These are phyloP conservation scores for Coprinopsis marcescibilis DNA, from an alignment of 768 basidiomycete genomes.

Conservation along the genomic window DNA sequence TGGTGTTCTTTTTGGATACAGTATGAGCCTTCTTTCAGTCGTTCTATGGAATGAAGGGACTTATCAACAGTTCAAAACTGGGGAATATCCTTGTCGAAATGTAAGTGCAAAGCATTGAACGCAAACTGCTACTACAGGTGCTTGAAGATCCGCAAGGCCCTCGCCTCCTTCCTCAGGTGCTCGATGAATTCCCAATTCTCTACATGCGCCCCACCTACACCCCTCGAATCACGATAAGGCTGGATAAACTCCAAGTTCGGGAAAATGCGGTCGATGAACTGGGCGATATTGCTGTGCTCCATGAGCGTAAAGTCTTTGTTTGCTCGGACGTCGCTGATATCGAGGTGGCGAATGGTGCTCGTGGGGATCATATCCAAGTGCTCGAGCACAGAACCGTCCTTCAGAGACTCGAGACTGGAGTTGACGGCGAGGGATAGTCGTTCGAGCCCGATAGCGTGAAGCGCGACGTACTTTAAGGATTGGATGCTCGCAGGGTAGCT, in stretches of 20 bases:
- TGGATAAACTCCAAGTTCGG: background rate
- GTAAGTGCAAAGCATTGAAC: no score
- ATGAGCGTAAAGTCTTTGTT: background rate
- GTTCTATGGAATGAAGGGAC: no score
- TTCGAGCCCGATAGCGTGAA: background rate
- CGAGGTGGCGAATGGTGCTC: background rate
- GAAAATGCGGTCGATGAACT: background rate
- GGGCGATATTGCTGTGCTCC: background rate
- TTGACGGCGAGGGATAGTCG: background rate
- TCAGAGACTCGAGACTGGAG: background rate
- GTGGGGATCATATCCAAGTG: background rate
- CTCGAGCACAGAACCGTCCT: background rate
- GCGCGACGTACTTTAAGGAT: background rate
- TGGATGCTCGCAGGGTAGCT: background rate
- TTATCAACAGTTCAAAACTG: no score
- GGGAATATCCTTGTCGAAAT: no score
- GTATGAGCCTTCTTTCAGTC: no score
- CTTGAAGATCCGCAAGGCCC: no score
- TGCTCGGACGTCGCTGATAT: background rate
- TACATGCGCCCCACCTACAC: background rate
- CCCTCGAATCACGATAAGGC: background rate
- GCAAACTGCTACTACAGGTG: no score
- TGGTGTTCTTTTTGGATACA: no score
- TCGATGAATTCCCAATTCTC: conserved; percentile 2
- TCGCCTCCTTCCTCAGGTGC: background rate